A percentile compares a stretch with the other conserved stretches of the same genome.
Evolutionary conservation across 768 basidiomycete species (phyloP).

Genomic region (Suillus paluster): DNA sequence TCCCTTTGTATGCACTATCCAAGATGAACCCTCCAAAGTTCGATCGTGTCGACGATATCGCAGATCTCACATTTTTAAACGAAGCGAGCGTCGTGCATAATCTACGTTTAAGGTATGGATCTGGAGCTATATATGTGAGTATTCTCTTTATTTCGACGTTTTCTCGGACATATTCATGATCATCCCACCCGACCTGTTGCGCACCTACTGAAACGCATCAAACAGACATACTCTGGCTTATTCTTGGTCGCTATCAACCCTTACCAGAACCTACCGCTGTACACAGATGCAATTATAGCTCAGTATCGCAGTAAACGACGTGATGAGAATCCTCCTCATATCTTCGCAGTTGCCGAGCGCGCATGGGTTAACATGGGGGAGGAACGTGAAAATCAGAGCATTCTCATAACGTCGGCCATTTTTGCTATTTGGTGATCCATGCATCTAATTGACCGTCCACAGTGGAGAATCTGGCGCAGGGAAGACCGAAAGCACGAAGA

Average conservation of each 20-base stretch:
- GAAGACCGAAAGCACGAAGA: slow-evolving; percentile 99
- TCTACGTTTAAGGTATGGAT: slow-evolving; percentile 87
- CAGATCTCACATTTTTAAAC: slow-evolving; percentile 96
- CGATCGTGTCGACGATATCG: slow-evolving; percentile 96
- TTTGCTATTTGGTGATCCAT: slow-evolving; percentile 9
- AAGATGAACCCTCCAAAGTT: slow-evolving; percentile 99
- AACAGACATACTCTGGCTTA: slow-evolving; percentile 90
- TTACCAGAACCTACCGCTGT: slow-evolving; percentile 89
- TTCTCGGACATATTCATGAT: slow-evolving; percentile 10
- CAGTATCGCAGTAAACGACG: slow-evolving; percentile 89
- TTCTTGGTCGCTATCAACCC: slow-evolving; percentile 99
- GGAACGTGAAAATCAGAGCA: slow-evolving; percentile 96
- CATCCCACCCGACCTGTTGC: slow-evolving; percentile 12
- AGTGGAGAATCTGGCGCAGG: slow-evolving; percentile 99
- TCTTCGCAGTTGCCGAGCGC: slow-evolving; percentile 95
- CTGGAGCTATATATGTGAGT: slow-evolving; percentile 90
- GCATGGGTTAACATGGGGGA: slow-evolving; percentile 99
- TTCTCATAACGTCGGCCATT: slow-evolving; percentile 88
- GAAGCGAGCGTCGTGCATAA: slow-evolving; percentile 99
- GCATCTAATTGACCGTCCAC: slow-evolving; percentile 15
- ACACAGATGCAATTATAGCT: slow-evolving; percentile 85
- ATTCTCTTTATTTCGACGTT: background rate
- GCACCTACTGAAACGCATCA: slow-evolving; percentile 19
- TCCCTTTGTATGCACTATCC: slow-evolving; percentile 81
- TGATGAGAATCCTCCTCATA: slow-evolving; percentile 94